A percentile compares a stretch with the other conserved stretches of the same genome.
Evolutionary conservation across 2,329 filamentous ascomycete genomes (phyloP).

Genomic region (Septoria petroselini): DNA sequence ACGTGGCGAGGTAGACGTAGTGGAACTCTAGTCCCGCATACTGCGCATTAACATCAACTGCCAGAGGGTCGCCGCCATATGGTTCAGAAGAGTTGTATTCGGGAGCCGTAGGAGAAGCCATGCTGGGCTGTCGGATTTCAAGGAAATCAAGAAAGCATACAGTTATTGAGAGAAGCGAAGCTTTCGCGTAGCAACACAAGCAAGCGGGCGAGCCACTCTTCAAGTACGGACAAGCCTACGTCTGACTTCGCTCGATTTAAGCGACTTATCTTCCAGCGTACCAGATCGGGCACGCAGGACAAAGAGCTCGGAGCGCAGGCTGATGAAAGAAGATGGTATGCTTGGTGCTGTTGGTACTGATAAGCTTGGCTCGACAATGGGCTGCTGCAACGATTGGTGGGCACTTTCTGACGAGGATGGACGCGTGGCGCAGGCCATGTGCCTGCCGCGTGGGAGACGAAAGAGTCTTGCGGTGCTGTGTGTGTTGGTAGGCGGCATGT

Average conservation of each 20-base stretch:
- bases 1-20: constrained; percentile 59
- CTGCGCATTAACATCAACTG: constrained; percentile 57
- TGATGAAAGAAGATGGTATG: neutral
- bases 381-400: neutral
- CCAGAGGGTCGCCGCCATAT: constrained; percentile 53
- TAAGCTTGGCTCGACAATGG: neutral
- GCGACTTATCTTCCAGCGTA: constrained; percentile 4
- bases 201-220: neutral
- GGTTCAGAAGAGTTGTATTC: constrained; percentile 45
- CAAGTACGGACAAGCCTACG: no score
- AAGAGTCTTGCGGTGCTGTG: no score
- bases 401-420: neutral
- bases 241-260: neutral
- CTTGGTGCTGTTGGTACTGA: neutral
- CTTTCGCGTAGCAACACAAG: neutral
- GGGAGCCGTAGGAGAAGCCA: constrained; percentile 27
- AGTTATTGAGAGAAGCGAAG: neutral
- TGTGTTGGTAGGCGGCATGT: no score
- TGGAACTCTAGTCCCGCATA: constrained; percentile 60
- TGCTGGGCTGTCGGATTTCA: neutral
- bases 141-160: neutral
- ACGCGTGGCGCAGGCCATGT: no score
- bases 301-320: neutral
- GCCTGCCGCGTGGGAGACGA: no score
- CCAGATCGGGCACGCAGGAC: neutral